Evolutionary conservation across 176 grass and related monocot genomes (phyloP).

Genomic region (Secale cereale): DNA sequence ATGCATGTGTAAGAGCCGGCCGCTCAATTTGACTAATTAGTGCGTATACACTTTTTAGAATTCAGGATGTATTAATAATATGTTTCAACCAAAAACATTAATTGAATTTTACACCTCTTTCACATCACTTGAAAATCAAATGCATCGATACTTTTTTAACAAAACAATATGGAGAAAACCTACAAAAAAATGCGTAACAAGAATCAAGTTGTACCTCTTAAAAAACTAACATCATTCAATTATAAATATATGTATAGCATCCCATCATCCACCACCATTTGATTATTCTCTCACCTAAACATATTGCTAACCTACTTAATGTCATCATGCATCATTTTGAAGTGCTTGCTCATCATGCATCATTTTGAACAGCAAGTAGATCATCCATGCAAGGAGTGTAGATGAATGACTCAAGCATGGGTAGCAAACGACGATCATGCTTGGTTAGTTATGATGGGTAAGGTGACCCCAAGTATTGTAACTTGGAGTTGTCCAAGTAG

Average conservation of each 20-base stretch:
- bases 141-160: no score
- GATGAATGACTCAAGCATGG: neutral
- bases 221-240: neutral
- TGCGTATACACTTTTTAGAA: no score
- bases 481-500: neutral
- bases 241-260: neutral
- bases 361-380: neutral
- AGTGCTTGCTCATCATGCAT: neutral
- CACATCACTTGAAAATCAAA: no score
- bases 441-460: neutral
- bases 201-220: no score
- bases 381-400: constrained; percentile 14
- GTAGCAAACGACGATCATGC: neutral
- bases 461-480: constrained; percentile 6
- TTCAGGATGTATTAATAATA: no score
- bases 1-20: no score
- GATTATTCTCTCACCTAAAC: neutral
- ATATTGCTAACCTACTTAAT: neutral
- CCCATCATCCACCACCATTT: neutral
- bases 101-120: no score
- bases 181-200: no score
- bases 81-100: no score
- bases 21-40: no score
- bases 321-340: neutral
- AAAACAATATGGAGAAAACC: no score